Conservation (phyloP, 371 early-diverging fungal genomes). For the Encephalitozoon intestinalis region DNA sequence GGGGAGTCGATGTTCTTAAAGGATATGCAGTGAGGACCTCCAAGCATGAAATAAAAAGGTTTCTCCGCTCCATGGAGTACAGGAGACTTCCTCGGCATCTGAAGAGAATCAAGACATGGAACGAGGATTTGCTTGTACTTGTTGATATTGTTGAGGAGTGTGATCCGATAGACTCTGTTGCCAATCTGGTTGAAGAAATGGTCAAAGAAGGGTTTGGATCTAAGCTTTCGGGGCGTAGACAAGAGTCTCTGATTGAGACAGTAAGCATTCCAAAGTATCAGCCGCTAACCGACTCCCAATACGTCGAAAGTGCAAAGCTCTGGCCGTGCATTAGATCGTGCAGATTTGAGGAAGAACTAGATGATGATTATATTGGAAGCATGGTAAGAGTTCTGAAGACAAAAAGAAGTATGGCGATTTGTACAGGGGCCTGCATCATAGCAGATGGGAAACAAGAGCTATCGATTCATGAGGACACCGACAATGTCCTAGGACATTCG, state of each 20-base stretch:
- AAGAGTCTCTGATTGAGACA: neutral
- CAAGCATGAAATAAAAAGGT: neutral
- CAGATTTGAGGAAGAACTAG: neutral
- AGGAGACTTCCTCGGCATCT: neutral
- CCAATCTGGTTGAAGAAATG: neutral
- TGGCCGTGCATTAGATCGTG: slow-evolving; percentile 22
- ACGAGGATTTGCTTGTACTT: neutral
- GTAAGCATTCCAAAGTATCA: slow-evolving; percentile 12
- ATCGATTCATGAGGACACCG: neutral
- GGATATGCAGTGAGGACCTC: neutral
- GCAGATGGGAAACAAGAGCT: neutral
- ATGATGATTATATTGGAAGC: neutral
- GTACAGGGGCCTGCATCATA: slow-evolving; percentile 30
- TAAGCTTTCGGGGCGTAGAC: neutral
- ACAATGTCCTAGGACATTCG: slow-evolving; percentile 38
- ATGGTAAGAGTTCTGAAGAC: neutral
- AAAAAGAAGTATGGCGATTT: neutral
- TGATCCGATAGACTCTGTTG: neutral
- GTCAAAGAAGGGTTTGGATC: neutral
- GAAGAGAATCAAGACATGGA: neutral
- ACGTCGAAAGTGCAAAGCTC: neutral
- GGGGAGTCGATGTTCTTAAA: neutral
- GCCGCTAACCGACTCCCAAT: slow-evolving; percentile 11
- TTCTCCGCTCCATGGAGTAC: neutral
- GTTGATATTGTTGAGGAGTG: neutral